Percentiles rank a stretch among this genome's conserved stretches.
phyloP scores from a whole-genome alignment of 768 basidiomycete genomes.

The Trametes villosa region DNA sequence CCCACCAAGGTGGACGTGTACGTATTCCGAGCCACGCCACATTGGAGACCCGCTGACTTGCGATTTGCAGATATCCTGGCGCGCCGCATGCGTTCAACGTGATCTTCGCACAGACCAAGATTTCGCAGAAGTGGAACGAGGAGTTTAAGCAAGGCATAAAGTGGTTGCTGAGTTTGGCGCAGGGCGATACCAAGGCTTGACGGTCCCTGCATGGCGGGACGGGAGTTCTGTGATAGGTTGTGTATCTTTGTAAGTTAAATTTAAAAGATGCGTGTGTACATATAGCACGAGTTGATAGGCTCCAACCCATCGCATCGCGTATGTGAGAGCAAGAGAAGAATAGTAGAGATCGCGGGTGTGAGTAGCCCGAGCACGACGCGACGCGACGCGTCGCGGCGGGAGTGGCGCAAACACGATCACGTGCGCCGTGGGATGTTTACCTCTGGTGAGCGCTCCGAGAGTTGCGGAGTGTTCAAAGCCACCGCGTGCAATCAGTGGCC shows the following conservation, averaged over 20 bases:
- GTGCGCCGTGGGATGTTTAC: constrained; percentile 3
- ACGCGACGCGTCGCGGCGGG: background rate
- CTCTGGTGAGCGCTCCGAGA: background rate
- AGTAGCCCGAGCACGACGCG: too few relatives aligned
- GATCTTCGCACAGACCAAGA: constrained; percentile 15
- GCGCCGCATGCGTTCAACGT: constrained; percentile 28
- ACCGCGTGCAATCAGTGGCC: too few relatives aligned
- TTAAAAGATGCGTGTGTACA: too few relatives aligned
- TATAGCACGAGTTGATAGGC: too few relatives aligned
- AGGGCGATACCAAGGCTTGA: background rate
- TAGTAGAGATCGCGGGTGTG: background rate
- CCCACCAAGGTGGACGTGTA: constrained; percentile 31
- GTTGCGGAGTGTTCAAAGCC: too few relatives aligned
- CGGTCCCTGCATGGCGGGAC: too few relatives aligned
- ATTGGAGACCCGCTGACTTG: background rate
- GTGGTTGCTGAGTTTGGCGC: constrained; percentile 26
- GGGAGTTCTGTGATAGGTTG: too few relatives aligned
- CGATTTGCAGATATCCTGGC: constrained; percentile 30
- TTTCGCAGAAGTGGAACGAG: constrained; percentile 19
- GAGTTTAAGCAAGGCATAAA: constrained; percentile 26
- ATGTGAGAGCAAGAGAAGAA: background rate
- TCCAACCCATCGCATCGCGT: too few relatives aligned
- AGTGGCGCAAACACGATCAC: constrained; percentile 1
- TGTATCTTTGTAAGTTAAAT: too few relatives aligned
- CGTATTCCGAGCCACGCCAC: background rate